These are phyloP conservation scores for Sindora glabra DNA, from an alignment of 306 rosid species.

Conservation along the genomic window DNA sequence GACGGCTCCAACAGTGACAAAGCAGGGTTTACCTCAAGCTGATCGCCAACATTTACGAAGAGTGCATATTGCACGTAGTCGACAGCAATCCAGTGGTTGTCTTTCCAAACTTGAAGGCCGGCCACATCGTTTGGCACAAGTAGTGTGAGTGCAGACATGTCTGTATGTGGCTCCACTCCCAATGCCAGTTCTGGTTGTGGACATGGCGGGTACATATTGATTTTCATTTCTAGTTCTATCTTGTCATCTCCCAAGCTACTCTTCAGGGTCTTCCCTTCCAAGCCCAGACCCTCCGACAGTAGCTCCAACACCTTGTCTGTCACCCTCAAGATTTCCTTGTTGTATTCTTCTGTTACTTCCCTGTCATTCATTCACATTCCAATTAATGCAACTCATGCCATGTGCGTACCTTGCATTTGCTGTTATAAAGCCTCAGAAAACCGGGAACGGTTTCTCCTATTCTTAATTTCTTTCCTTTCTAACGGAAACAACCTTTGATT, in stretches of 20 bases:
- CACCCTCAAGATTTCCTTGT: constrained; percentile 33
- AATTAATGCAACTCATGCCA: no score
- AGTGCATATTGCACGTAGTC: constrained; percentile 36
- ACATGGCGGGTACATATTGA: constrained; percentile 70
- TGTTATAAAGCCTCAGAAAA: no score
- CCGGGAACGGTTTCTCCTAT: no score
- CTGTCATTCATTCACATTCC: no score
- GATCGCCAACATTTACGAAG: constrained; percentile 57
- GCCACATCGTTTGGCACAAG: constrained; percentile 53
- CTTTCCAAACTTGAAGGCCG: constrained; percentile 55
- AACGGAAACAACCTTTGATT: no score
- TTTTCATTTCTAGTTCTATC: constrained; percentile 59
- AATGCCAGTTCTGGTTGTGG: constrained; percentile 63
- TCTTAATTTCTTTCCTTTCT: no score
- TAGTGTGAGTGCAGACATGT: constrained; percentile 60
- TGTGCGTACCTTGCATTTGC: no score
- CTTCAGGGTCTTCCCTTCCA: constrained; percentile 36
- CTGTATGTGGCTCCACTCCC: constrained; percentile 73
- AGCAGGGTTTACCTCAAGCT: constrained; percentile 33
- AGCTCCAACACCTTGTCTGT: constrained; percentile 30
- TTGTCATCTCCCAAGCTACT: constrained; percentile 32
- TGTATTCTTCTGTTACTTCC: constrained; percentile 45
- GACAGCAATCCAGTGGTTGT: constrained; percentile 40
- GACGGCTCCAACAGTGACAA: no score
- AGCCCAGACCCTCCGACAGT: constrained; percentile 46